These are phyloP conservation scores for Oryza glumipatula DNA, from an alignment of 176 grass and related monocot species.

Conservation along the genomic window DNA sequence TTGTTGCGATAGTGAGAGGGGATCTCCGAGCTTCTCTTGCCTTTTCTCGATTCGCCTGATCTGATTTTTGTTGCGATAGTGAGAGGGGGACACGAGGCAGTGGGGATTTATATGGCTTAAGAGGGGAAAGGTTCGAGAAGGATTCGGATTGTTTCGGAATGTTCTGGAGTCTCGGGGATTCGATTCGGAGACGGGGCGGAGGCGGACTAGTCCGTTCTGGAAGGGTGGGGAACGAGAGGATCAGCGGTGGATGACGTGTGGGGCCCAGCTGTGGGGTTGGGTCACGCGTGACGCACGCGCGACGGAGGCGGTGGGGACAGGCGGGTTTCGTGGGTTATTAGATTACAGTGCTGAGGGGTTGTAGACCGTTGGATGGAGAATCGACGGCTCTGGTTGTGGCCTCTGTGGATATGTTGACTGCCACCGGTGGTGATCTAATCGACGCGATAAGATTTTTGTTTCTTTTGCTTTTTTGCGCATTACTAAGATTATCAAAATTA, in stretches of 20 bases:
- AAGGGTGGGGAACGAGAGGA: not conserved
- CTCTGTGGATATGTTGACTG: not conserved
- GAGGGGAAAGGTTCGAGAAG: conserved; percentile 1
- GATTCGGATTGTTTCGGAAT: not conserved
- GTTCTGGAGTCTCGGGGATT: not conserved
- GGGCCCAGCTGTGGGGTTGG: no score
- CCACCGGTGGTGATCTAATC: no score
- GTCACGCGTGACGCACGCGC: not conserved
- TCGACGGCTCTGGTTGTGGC: not conserved
- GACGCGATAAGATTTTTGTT: no score
- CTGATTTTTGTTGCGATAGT: no score
- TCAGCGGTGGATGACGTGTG: not conserved
- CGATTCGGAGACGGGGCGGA: no score
- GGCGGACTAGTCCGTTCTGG: not conserved
- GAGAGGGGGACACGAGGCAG: no score
- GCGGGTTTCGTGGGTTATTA: no score
- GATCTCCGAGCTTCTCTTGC: not conserved
- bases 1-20: no score
- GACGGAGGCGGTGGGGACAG: not conserved
- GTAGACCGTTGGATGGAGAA: not conserved
- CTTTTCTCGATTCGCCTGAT: not conserved
- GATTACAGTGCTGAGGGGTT: not conserved
- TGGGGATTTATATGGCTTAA: not conserved
- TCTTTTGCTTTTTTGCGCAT: no score
- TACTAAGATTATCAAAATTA: no score